These are phyloP conservation scores for Gossypium schwendimanii DNA, from an alignment of 441 rosid genomes.

Conservation along the genomic window DNA sequence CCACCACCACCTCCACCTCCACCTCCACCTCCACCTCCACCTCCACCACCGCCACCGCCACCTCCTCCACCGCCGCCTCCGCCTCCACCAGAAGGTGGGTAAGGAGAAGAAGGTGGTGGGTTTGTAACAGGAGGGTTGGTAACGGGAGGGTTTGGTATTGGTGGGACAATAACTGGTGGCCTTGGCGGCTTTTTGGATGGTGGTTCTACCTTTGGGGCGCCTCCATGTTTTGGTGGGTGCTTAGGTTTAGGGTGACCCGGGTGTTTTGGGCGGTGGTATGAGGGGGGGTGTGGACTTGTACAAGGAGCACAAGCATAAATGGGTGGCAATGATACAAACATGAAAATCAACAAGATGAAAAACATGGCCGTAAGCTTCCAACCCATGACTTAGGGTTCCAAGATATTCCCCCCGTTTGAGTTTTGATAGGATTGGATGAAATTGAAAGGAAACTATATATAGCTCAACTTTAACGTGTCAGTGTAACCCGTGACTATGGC, in stretches of 20 bases:
- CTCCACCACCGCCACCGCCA: conserved; percentile 18
- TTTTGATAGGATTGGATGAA: background rate
- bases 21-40: conserved; percentile 9
- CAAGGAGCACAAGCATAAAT: conserved; percentile 61
- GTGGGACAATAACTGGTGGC: conserved; percentile 14
- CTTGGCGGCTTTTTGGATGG: conserved; percentile 29
- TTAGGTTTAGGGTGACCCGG: conserved; percentile 1
- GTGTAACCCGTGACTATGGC: conserved; percentile 40
- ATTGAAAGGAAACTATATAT: conserved; percentile 19
- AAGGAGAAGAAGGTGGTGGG: conserved; percentile 23
- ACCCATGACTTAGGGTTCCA: conserved; percentile 34
- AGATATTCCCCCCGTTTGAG: conserved; percentile 2
- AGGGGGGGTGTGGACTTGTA: conserved; percentile 42
- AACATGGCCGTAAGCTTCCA: conserved; percentile 34
- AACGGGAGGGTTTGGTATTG: conserved; percentile 26
- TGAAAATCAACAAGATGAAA: conserved; percentile 46
- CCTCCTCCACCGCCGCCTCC: conserved; percentile 15
- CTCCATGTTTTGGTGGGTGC: conserved; percentile 50
- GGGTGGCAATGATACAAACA: conserved; percentile 54
- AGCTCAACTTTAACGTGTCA: conserved; percentile 23
- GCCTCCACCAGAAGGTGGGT: conserved; percentile 25
- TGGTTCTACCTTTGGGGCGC: conserved; percentile 33
- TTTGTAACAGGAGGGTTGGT: conserved; percentile 10
- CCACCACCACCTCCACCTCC: conserved; percentile 26
- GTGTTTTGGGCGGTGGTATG: conserved; percentile 11